phyloP scores from a whole-genome alignment of 1,284 basidiomycete species.

The Veloporphyrellus conicus region DNA sequence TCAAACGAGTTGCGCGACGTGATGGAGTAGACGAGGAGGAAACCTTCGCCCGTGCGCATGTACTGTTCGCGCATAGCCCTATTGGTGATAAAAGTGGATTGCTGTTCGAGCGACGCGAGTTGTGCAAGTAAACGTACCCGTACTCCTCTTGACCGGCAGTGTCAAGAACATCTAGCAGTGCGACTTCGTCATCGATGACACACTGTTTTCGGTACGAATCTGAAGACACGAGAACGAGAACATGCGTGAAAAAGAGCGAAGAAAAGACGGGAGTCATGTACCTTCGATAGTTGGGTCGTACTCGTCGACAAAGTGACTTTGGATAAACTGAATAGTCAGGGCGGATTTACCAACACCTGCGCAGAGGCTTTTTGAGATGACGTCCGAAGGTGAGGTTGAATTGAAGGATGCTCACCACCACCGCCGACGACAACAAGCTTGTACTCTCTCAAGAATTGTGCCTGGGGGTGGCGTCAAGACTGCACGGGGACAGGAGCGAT shows the following conservation, averaged over 20 bases:
- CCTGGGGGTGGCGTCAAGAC: slow-evolving; percentile 44
- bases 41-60: slow-evolving; percentile 97
- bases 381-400: background rate
- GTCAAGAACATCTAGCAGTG: slow-evolving; percentile 94
- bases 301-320: slow-evolving; percentile 96
- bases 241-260: background rate
- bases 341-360: slow-evolving; percentile 97
- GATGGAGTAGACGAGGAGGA: slow-evolving; percentile 98
- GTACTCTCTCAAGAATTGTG: slow-evolving; percentile 91
- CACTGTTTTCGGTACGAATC: slow-evolving; percentile 96
- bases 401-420: slow-evolving; percentile 67
- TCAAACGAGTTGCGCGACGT: slow-evolving; percentile 98
- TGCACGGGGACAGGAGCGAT: background rate
- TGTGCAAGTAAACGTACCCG: slow-evolving; percentile 56
- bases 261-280: slow-evolving; percentile 30
- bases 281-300: slow-evolving; percentile 98
- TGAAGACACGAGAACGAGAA: slow-evolving; percentile 29
- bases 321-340: slow-evolving; percentile 96
- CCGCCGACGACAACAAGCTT: slow-evolving; percentile 97
- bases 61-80: slow-evolving; percentile 98
- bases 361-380: background rate
- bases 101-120: background rate
- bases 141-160: slow-evolving; percentile 99
- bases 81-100: slow-evolving; percentile 3
- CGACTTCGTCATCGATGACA: slow-evolving; percentile 97